These are phyloP conservation scores for Papiliotrema nemorosa DNA, from an alignment of 1,284 basidiomycete species.

Conservation along the genomic window DNA sequence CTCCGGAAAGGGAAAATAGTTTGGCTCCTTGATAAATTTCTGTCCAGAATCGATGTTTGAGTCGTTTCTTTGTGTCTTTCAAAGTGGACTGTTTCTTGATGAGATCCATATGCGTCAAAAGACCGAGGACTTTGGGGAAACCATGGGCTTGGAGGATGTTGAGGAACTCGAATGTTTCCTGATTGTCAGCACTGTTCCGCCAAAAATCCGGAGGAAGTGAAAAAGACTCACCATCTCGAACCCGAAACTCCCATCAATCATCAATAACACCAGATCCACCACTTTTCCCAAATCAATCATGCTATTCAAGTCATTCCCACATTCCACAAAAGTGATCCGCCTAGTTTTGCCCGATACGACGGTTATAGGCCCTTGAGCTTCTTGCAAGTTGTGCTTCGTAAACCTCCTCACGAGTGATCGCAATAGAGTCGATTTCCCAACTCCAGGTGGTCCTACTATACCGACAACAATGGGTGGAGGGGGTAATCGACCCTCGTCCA, in stretches of 20 bases:
- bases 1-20: constrained; percentile 95
- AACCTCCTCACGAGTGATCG: constrained; percentile 88
- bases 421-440: constrained; percentile 93
- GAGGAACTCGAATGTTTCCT: constrained; percentile 99
- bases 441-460: constrained; percentile 95
- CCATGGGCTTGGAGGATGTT: constrained; percentile 96
- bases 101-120: constrained; percentile 94
- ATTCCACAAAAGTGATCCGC: constrained; percentile 92
- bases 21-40: constrained; percentile 99
- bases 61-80: constrained; percentile 85
- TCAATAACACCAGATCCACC: constrained; percentile 90
- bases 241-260: constrained; percentile 97
- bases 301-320: constrained; percentile 93
- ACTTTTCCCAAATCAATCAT: constrained; percentile 99
- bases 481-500: constrained; percentile 49
- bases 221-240: constrained; percentile 83
- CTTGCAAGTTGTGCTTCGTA: constrained; percentile 88
- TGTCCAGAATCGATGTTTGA: constrained; percentile 99
- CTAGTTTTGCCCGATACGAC: constrained; percentile 89
- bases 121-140: constrained; percentile 96
- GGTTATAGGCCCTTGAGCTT: constrained; percentile 90
- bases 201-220: neutral
- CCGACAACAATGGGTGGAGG: constrained; percentile 94
- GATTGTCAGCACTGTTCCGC: constrained; percentile 4
- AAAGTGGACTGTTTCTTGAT: constrained; percentile 89